Base-by-base conservation (phyloP, 2,329 filamentous ascomycete species). In the Aspergillus ustus region DNA sequence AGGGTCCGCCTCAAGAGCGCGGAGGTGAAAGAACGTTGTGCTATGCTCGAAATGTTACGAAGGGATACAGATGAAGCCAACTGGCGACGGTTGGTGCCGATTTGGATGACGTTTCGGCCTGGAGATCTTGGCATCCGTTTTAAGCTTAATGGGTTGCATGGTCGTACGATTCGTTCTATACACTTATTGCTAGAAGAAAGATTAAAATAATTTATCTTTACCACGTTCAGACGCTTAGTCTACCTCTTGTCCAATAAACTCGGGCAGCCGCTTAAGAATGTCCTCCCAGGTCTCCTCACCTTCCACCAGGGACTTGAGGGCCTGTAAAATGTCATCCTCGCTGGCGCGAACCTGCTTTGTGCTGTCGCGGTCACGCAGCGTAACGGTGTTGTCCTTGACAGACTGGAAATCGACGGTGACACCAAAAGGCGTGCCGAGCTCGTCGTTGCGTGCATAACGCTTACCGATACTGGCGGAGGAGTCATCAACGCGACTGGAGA, bases 351-450 rank as follows among this genome's bases (percentile, higher is more conserved):
- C 93, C 81, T 98, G 94, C 76, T 89, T 91, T 57, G 92, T 97
- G 46, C 89, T 90, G 80, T 98, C 95, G 66, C 93, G 89, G 77
- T 98, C 94, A 74, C 94, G 85, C 67, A 98, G 86, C 1, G 94
- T 98, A 73, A 96, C 87, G 7, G 90, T 91, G 74, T 87, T 87
- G 76, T 97, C 93, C 79, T 96, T 88, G 68, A 97, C 82, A 52
- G 92, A 96, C 83, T 98, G 92, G 85, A 97, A 98, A 78, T 98
- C 94, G 63, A 98, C 87, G 0, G 94, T 98, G 77, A 98, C 89
- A 74, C 93, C 94, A 67, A 97, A 89, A 7, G 94, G 92, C 49
- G 95, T 98, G 72, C 94, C 95, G 62, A 97, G 86, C 81, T 98
- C 94, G 78, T 98, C 94, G 76, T 97, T 97, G 72, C 95, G 89